Evolutionary conservation across 2,329 filamentous ascomycete species (phyloP).

Genomic region (Apiospora hydei): DNA sequence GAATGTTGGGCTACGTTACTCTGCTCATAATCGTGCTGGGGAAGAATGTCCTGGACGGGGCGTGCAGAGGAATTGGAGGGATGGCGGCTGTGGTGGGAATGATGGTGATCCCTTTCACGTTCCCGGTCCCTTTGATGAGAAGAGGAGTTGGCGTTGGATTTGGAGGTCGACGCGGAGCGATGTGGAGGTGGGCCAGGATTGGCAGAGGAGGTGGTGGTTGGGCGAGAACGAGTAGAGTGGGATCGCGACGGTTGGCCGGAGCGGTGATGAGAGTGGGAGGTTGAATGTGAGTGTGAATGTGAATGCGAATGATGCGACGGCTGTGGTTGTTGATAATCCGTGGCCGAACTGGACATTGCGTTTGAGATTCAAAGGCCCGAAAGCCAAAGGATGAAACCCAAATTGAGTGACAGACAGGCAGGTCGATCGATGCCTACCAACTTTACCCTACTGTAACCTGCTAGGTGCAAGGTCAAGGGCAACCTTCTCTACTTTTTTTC

Average conservation of each 20-base stretch:
- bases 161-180: slow-evolving; percentile 38
- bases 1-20: slow-evolving; percentile 68
- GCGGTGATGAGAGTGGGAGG: slow-evolving; percentile 20
- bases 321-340: slow-evolving; percentile 33
- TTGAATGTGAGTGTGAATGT: slow-evolving; percentile 12
- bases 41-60: slow-evolving; percentile 51
- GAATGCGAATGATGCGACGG: slow-evolving; percentile 20
- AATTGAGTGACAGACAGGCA: slow-evolving; percentile 24
- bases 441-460: slow-evolving; percentile 16
- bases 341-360: slow-evolving; percentile 35
- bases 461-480: slow-evolving; percentile 8
- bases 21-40: slow-evolving; percentile 77
- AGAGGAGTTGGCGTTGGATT: slow-evolving; percentile 40
- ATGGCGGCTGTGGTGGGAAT: slow-evolving; percentile 43
- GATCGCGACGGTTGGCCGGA: slow-evolving; percentile 32
- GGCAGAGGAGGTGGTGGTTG: slow-evolving; percentile 35
- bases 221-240: slow-evolving; percentile 47
- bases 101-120: slow-evolving; percentile 36
- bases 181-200: slow-evolving; percentile 37
- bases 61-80: slow-evolving; percentile 48
- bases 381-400: slow-evolving; percentile 24
- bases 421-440: slow-evolving; percentile 21
- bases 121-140: slow-evolving; percentile 35
- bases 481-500: slow-evolving; percentile 18
- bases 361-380: slow-evolving; percentile 23